Base-by-base conservation (phyloP, 495 filamentous ascomycete genomes). In the Pyronema domesticum region DNA sequence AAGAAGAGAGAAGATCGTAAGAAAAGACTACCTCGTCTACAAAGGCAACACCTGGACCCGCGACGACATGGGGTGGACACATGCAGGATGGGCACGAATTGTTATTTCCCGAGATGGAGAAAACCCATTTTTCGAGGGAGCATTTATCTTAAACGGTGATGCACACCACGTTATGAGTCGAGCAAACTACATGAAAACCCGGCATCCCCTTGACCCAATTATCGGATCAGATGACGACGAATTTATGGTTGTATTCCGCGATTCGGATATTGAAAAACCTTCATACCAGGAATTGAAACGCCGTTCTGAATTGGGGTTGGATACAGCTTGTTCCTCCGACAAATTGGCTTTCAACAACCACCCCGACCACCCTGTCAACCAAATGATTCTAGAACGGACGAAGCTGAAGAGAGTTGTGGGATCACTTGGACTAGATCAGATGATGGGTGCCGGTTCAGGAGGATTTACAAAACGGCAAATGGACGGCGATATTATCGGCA, bases 231-330 rank as follows among this genome's bases (percentile, higher is more conserved):
- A 65, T 14, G 76, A 71, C 1, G 75, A 80, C 15, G 87, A 94
- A 47, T 86, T 79, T 62, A 94, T 98, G 91, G 69, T 95, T 17
- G 75, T 94, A 5, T 96, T 82, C 69, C 77, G 89, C 37, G 89
- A 98, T 66, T 91, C 86, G 35, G 93, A 98, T 66, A 79, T 91
- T 65, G 68, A 71, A 51, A 39, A 54, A 23, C 61, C 46, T 10
- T 35, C 44, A 10, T 42, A 55, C 19, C 43, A 55, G 35, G 58
- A 58, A 6, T 42, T 63, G 9, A 39, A 13, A 13, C 34, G 43
- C 3, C 50, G 50, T 9, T 37, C 46, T 9, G 50, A 48, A 35
- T 7, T 53, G 14, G 48, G 44, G n/a, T 40, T 46, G 39, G 39
- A 54, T 49, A 67, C 44, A 60, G 68, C 37, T 37, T 68, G 59